phyloP scores from a whole-genome alignment of 352 stramenopile species.

The Phytopythium sindhum region DNA sequence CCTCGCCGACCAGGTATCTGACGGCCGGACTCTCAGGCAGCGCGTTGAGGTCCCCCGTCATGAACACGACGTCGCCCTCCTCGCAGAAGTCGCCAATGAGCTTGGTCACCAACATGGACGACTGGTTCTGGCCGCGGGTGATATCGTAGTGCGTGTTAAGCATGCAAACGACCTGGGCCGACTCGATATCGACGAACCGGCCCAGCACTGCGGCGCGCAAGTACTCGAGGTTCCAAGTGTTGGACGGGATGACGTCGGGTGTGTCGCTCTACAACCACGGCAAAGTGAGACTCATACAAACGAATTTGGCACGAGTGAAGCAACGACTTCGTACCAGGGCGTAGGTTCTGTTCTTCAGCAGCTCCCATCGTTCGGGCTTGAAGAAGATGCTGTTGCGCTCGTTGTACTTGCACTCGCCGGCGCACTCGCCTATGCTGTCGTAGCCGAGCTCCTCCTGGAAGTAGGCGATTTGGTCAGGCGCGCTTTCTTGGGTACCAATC shows the following conservation, averaged over 20 bases:
- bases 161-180: conserved; percentile 43
- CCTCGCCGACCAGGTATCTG: conserved; percentile 36
- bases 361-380: conserved; percentile 31
- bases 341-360: conserved; percentile 47
- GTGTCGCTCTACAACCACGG: conserved; percentile 50
- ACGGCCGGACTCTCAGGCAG: conserved; percentile 27
- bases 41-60: conserved; percentile 78
- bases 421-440: conserved; percentile 50
- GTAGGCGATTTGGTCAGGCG: conserved; percentile 53
- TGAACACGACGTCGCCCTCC: conserved; percentile 39
- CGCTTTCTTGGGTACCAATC: conserved; percentile 60
- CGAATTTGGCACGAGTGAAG: conserved; percentile 21
- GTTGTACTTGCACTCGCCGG: conserved; percentile 50
- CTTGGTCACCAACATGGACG: conserved; percentile 43
- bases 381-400: conserved; percentile 76
- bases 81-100: conserved; percentile 42
- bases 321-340: conserved; percentile 37
- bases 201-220: conserved; percentile 50
- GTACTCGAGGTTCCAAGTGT: conserved; percentile 71
- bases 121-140: conserved; percentile 44
- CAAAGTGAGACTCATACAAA: not conserved
- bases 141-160: conserved; percentile 82
- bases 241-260: conserved; percentile 50
- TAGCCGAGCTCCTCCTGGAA: conserved; percentile 45
- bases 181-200: conserved; percentile 37